phyloP scores from a whole-genome alignment of 2,329 filamentous ascomycete genomes.

The Colletotrichum tofieldiae region DNA sequence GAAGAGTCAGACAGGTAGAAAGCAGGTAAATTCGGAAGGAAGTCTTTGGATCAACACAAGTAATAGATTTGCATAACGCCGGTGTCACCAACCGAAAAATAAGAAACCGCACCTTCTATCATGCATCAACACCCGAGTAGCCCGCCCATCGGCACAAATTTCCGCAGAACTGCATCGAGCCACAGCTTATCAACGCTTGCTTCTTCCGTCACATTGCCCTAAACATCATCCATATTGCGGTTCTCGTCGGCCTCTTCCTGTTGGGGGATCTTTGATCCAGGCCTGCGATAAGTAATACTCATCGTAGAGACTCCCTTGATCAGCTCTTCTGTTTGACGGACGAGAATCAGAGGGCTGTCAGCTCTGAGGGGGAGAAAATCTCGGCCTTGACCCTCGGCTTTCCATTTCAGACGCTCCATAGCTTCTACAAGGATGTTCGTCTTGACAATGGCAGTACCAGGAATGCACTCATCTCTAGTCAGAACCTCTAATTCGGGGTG shows the following conservation, averaged over 20 bases:
- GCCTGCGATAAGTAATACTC: conserved; percentile 3
- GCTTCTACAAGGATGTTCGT: too few relatives aligned
- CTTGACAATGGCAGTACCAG: not conserved
- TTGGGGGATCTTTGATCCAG: not conserved
- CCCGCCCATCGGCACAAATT: not conserved
- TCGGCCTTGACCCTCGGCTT: not conserved
- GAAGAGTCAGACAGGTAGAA: not conserved
- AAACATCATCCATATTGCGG: not conserved
- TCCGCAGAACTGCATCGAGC: not conserved
- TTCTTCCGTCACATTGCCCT: not conserved
- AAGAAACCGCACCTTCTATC: not conserved
- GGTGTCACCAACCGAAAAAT: not conserved
- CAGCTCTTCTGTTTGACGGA: not conserved
- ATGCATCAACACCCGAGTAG: not conserved
- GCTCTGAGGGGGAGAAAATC: not conserved
- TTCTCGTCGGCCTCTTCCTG: not conserved
- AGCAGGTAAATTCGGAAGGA: not conserved
- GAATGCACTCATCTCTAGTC: not conserved
- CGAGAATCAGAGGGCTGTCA: not conserved
- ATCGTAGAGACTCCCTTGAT: not conserved
- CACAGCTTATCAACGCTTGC: not conserved
- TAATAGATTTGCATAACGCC: not conserved
- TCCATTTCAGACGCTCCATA: not conserved
- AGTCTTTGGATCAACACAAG: not conserved
- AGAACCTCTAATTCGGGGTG: not conserved